Evolutionary conservation across 805 yeast genomes (phyloP).

Genomic region (Yamadazyma endophytica): DNA sequence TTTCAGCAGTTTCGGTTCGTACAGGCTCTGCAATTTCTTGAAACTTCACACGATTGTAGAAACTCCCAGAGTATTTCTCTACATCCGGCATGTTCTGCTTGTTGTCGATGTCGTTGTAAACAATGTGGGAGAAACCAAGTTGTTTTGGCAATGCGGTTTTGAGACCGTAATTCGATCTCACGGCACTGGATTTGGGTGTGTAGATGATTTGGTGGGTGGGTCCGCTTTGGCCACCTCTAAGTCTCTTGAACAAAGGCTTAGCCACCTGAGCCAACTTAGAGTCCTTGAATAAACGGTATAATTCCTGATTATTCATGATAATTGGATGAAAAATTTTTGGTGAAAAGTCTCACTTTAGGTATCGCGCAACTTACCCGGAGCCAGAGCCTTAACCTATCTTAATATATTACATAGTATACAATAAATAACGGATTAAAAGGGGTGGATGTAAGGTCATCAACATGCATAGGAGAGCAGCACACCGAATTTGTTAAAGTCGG

Average conservation of each 20-base stretch:
- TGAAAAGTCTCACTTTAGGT: background rate
- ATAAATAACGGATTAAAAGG: background rate
- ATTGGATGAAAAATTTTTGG: conserved; percentile 3
- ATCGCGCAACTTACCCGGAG: background rate
- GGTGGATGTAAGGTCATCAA: conserved; percentile 4
- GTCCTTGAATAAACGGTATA: conserved; percentile 31
- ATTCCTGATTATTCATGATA: conserved; percentile 29
- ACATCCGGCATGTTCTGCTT: conserved; percentile 66
- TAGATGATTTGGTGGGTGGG: conserved; percentile 76
- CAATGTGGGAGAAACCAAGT: conserved; percentile 54
- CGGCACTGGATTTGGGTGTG: conserved; percentile 60
- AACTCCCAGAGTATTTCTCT: conserved; percentile 57
- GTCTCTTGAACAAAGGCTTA: conserved; percentile 28
- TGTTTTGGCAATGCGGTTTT: conserved; percentile 66
- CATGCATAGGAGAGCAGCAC: conserved; percentile 57
- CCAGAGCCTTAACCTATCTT: background rate
- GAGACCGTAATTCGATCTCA: conserved; percentile 72
- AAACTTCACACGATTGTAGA: conserved; percentile 60
- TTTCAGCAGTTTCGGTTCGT: conserved; percentile 25
- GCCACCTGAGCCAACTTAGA: conserved; percentile 44
- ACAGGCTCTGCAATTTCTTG: conserved; percentile 62
- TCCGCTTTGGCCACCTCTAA: conserved; percentile 23
- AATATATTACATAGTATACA: background rate
- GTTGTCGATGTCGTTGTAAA: conserved; percentile 64
- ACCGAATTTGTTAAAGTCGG: conserved; percentile 52